Conservation (phyloP, 163 green algal species). For the Scenedesmus sp. region DNA sequence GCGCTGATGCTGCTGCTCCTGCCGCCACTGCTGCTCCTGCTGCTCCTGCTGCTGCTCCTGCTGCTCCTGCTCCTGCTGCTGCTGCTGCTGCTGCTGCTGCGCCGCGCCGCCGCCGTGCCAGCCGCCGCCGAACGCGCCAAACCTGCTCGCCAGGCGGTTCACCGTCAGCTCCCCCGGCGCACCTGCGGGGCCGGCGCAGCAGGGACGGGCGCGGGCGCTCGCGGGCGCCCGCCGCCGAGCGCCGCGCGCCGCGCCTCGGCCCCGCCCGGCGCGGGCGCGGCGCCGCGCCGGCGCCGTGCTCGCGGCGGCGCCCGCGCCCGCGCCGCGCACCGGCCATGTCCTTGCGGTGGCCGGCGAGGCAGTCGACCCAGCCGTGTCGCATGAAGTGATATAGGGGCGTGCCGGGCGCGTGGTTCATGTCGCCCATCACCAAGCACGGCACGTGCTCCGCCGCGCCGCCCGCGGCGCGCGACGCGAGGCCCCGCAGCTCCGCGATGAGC, state of each 20-base stretch:
- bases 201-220: too few species aligned
- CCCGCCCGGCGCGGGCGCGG: too few species aligned
- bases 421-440: conserved; percentile 42
- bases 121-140: too few species aligned
- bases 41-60: conserved; percentile 18
- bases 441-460: too few species aligned
- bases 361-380: conserved; percentile 49
- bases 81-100: neutral
- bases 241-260: too few species aligned
- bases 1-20: conserved; percentile 6
- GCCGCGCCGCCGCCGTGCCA: too few species aligned
- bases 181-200: neutral
- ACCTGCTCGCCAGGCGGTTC: too few species aligned
- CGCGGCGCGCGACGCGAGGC: neutral
- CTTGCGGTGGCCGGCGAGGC: conserved; percentile 46
- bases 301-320: too few species aligned
- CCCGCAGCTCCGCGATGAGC: conserved; percentile 30
- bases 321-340: conserved; percentile 55
- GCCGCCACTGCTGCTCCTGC: neutral
- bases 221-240: too few species aligned
- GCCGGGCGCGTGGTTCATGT: conserved; percentile 55
- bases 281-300: too few species aligned
- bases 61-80: conserved; percentile 15
- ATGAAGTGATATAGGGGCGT: conserved; percentile 59
- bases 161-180: neutral